Percentiles rank a stretch among this genome's conserved stretches.
These are phyloP conservation scores for Globisporangium okanoganense DNA, from an alignment of 352 stramenopile species.

Conservation along the genomic window DNA sequence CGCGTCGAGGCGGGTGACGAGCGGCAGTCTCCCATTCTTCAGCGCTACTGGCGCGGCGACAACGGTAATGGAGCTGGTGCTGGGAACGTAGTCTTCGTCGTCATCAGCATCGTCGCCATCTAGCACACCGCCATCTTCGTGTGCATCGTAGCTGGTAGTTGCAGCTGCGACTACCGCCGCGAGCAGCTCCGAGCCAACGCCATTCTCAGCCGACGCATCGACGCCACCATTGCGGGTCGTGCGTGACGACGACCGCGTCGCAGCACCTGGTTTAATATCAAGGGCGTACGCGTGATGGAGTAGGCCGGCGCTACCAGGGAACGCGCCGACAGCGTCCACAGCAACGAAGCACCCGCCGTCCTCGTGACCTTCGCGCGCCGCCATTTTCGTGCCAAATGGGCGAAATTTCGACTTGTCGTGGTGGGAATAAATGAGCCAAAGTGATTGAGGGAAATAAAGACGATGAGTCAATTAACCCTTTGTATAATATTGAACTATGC, in stretches of 20 bases:
- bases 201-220: background rate
- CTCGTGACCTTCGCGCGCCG: background rate
- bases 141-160: background rate
- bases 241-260: background rate
- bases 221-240: background rate
- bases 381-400: background rate
- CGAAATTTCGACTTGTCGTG: background rate
- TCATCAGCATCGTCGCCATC: background rate
- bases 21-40: conserved; percentile 2
- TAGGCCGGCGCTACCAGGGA: background rate
- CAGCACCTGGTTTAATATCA: background rate
- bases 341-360: background rate
- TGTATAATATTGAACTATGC: too few relatives aligned
- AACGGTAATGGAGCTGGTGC: background rate
- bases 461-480: too few relatives aligned
- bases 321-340: background rate
- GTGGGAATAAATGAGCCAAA: background rate
- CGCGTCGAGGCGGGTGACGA: conserved; percentile 19
- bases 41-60: background rate
- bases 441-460: background rate
- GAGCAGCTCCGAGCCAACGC: background rate
- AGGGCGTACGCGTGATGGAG: background rate
- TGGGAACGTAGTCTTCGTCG: background rate
- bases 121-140: background rate
- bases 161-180: background rate